These are phyloP conservation scores for Venturia nashicola DNA, from an alignment of 2,329 filamentous ascomycete genomes.

Conservation along the genomic window DNA sequence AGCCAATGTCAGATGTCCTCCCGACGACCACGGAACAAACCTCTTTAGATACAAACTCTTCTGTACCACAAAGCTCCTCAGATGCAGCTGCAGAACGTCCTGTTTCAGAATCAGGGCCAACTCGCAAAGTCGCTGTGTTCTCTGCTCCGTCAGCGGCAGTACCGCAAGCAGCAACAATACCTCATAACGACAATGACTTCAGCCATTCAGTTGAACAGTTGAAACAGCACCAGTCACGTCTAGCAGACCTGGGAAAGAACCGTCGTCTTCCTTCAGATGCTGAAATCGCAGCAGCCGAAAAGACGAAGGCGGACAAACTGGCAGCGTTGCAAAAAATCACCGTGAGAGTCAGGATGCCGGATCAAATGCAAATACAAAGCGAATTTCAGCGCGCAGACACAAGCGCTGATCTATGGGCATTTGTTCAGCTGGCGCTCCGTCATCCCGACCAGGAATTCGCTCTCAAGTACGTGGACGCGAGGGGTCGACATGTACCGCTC, in stretches of 20 bases:
- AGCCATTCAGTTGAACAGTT: constrained; percentile 64
- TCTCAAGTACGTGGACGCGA: constrained; percentile 51
- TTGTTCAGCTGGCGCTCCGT: constrained; percentile 61
- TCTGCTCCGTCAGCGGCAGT: constrained; percentile 62
- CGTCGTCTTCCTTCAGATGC: constrained; percentile 69
- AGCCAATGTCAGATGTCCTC: constrained; percentile 3
- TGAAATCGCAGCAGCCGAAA: constrained; percentile 60
- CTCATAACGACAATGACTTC: constrained; percentile 62
- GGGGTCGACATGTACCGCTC: constrained; percentile 32
- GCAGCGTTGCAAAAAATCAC: constrained; percentile 55
- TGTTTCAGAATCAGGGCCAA: constrained; percentile 2
- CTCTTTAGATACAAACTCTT: constrained; percentile 12
- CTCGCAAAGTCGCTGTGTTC: constrained; percentile 45
- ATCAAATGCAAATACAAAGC: constrained; percentile 67
- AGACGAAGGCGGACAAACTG: constrained; percentile 52
- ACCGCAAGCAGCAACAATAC: constrained; percentile 58
- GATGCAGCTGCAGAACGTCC: constrained; percentile 14
- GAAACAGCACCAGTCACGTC: constrained; percentile 58
- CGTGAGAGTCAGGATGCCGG: constrained; percentile 77
- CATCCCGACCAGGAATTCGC: constrained; percentile 54
- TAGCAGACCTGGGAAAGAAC: constrained; percentile 54
- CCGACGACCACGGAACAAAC: constrained; percentile 12
- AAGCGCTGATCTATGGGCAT: constrained; percentile 58
- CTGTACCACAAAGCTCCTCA: constrained; percentile 17
- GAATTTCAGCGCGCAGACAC: constrained; percentile 58